These are phyloP conservation scores for Colletotrichum plurivorum DNA, from an alignment of 2,329 filamentous ascomycete species.

Conservation along the genomic window DNA sequence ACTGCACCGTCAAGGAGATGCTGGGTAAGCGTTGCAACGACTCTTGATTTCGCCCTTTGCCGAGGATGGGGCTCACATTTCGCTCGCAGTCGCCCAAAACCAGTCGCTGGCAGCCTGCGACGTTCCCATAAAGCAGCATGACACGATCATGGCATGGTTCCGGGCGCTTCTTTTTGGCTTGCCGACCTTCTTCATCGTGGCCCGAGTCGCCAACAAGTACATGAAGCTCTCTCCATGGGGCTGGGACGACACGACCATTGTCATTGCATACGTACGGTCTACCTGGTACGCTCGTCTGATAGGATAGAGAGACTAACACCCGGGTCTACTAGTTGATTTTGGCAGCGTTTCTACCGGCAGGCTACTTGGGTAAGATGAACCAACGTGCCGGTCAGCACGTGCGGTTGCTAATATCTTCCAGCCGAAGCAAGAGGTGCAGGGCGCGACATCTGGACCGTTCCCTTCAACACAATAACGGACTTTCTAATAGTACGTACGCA, in stretches of 20 bases:
- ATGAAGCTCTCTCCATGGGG: conserved; percentile 34
- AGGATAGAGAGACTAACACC: background rate
- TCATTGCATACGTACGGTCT: conserved; percentile 28
- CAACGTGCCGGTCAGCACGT: too few relatives aligned
- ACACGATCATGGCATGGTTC: conserved; percentile 19
- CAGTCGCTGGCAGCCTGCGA: conserved; percentile 30
- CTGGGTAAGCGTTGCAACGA: conserved; percentile 12
- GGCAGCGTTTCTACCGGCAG: conserved; percentile 11
- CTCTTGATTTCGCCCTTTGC: background rate
- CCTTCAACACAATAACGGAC: conserved; percentile 44
- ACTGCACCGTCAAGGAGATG: conserved; percentile 33
- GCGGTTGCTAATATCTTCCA: background rate
- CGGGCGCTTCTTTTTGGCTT: conserved; percentile 8
- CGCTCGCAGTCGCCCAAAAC: conserved; percentile 14
- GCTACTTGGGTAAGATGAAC: conserved; percentile 4
- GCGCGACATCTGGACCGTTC: conserved; percentile 47
- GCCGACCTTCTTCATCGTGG: conserved; percentile 20
- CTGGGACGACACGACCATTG: conserved; percentile 33
- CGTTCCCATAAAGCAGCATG: background rate
- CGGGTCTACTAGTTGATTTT: background rate
- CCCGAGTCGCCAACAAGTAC: conserved; percentile 21
- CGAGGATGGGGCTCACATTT: background rate
- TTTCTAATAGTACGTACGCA: conserved; percentile 15
- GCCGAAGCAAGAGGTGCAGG: conserved; percentile 15
- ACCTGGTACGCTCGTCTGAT: background rate